phyloP scores from a whole-genome alignment of 768 basidiomycete genomes.

The Pilatotrama ljubarskyi region DNA sequence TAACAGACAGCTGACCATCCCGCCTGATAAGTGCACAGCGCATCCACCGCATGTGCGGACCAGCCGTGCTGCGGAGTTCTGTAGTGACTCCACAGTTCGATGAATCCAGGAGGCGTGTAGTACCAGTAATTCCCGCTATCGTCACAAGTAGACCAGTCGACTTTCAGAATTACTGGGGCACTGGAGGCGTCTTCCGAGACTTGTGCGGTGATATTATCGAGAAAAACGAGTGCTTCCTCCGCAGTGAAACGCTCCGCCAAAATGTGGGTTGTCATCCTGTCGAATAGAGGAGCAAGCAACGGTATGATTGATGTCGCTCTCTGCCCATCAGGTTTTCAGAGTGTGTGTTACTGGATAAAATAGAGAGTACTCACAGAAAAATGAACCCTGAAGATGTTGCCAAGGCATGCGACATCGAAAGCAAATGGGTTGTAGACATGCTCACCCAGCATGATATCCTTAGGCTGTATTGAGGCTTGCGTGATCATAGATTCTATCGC shows the following conservation, averaged over 20 bases:
- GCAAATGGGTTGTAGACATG: not conserved
- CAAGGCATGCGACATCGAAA: not conserved
- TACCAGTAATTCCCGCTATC: too few relatives aligned
- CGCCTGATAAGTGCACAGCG: too few relatives aligned
- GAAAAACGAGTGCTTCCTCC: not conserved
- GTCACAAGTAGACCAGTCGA: too few relatives aligned
- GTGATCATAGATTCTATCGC: not conserved
- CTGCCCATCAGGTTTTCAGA: not conserved
- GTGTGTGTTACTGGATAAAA: not conserved
- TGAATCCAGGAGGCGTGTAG: too few relatives aligned
- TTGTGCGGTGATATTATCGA: too few relatives aligned
- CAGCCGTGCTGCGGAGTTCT: too few relatives aligned
- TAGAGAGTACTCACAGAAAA: not conserved
- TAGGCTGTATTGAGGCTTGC: not conserved
- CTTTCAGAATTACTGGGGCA: too few relatives aligned
- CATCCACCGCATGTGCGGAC: too few relatives aligned
- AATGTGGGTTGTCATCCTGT: not conserved
- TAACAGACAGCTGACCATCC: too few relatives aligned
- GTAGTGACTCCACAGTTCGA: too few relatives aligned
- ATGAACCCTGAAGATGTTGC: not conserved
- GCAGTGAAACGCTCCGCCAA: not conserved
- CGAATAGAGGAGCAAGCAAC: not conserved
- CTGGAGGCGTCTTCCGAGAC: too few relatives aligned
- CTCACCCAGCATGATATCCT: not conserved
- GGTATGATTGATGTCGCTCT: not conserved